Base-by-base conservation (phyloP, 2,329 filamentous ascomycete species). In the Colletotrichum nymphaeae region DNA sequence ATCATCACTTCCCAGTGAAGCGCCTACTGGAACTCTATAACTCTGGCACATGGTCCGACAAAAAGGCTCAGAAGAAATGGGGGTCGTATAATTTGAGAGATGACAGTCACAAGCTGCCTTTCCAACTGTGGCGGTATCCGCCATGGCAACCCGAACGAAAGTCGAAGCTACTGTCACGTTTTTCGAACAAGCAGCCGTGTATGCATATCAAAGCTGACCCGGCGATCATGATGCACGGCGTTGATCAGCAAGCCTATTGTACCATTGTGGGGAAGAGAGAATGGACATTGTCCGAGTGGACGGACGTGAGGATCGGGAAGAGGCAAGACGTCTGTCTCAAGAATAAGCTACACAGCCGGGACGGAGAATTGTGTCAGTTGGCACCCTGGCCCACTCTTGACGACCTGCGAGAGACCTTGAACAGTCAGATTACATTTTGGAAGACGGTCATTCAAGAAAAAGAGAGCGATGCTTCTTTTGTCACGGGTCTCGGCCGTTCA, bases 1-100 rank as follows among this genome's bases (percentile, higher is more conserved):
- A 76, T n/a, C 68, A 66, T 30, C 75, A 76, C 3, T 76, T 76
- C 24, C 75, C 75, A 2, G 2, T 69, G 11, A 63, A 42, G 2
- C 49, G 56, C 9, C 24, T 76, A 6, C 24, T 75, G 19, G 5
- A 49, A 5, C 70, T 73, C 5, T 37, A 60, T 24, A 26, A 56
- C 5, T 63, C 71, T 8, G 70, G 68, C 1, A 67, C 65, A 12
- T 76, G 75, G 75, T 57, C 73, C 2, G 49, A 75, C 19, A 46
- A 28, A 3, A 66, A 72, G 16, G 62, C 73, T 1, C 28, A 66
- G 8, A 67, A 60, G 14, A 64, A 63, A 30, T 76, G 75, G 75
- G 56, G 73, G 7, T 28, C 30, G 12, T 76, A 63, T 46, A 74
- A 67, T 28, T 16, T 42, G 6, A 32, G 16, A 16, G 30, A 35